Conservation (phyloP, 2,329 filamentous ascomycete genomes). For the Trichocomaceae sp. region DNA sequence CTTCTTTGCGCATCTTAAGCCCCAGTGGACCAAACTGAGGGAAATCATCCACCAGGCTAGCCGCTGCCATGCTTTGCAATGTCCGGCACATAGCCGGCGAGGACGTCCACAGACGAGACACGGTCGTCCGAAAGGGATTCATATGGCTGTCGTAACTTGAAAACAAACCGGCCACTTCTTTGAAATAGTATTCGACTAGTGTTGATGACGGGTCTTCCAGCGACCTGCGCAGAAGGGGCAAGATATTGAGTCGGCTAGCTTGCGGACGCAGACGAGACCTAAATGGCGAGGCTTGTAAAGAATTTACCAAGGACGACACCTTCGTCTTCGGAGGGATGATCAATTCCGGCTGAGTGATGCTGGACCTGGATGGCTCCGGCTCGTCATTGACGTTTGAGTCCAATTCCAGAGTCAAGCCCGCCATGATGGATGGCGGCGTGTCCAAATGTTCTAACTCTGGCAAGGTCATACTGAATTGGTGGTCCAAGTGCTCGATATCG, state of each 20-base stretch:
- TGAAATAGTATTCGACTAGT: constrained; percentile 59
- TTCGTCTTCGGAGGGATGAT: neutral
- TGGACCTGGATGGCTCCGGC: neutral
- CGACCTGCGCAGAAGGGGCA: constrained; percentile 33
- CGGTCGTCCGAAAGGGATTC: constrained; percentile 56
- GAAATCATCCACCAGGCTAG: constrained; percentile 53
- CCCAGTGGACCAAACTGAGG: constrained; percentile 48
- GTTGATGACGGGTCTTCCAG: constrained; percentile 48
- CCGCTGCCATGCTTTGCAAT: constrained; percentile 59
- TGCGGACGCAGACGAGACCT: constrained; percentile 20
- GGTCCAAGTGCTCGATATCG: constrained; percentile 24
- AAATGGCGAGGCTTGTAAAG: constrained; percentile 29
- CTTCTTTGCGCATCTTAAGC: constrained; percentile 47
- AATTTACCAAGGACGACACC: neutral
- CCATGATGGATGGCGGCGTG: constrained; percentile 19
- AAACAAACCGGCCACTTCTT: constrained; percentile 55
- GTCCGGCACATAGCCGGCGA: constrained; percentile 54
- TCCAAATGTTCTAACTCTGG: constrained; percentile 30
- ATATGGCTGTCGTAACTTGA: constrained; percentile 59
- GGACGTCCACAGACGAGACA: constrained; percentile 52
- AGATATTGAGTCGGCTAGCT: constrained; percentile 13
- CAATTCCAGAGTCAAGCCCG: neutral
- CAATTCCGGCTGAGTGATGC: neutral
- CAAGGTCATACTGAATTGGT: constrained; percentile 23
- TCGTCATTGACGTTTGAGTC: neutral